Conservation (phyloP, 1,284 basidiomycete species). For the Leucoagaricus sp. region DNA sequence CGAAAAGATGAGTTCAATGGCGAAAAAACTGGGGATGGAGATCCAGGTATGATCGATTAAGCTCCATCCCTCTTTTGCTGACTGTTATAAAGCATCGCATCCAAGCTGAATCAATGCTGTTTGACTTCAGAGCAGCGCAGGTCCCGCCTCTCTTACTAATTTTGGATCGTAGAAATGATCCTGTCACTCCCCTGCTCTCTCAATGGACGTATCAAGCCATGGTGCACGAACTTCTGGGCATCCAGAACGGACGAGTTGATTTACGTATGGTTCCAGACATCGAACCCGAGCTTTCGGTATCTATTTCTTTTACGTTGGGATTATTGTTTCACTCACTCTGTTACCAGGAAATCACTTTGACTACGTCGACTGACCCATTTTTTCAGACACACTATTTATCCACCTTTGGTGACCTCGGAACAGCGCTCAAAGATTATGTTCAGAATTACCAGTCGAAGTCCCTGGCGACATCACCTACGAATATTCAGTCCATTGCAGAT, state of each 20-base stretch:
- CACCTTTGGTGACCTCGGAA: constrained; percentile 97
- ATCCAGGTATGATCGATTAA: constrained; percentile 61
- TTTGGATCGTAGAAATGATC: constrained; percentile 93
- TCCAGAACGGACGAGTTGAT: constrained; percentile 93
- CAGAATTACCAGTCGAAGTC: constrained; percentile 91
- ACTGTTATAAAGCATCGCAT: constrained; percentile 60
- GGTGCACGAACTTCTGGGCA: constrained; percentile 96
- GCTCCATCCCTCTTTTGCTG: background rate
- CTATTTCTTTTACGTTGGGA: constrained; percentile 25
- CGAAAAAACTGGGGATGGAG: constrained; percentile 87
- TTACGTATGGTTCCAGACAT: constrained; percentile 87
- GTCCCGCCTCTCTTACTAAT: constrained; percentile 76
- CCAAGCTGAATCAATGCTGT: constrained; percentile 70
- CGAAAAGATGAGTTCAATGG: constrained; percentile 91
- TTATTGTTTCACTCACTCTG: background rate
- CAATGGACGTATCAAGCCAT: constrained; percentile 99
- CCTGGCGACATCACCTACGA: constrained; percentile 71
- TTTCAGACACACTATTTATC: constrained; percentile 91
- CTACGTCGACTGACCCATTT: constrained; percentile 91
- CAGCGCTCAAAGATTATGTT: constrained; percentile 91
- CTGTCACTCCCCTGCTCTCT: constrained; percentile 94
- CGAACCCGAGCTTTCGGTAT: constrained; percentile 80
- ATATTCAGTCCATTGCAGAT: constrained; percentile 95
- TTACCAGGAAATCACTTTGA: constrained; percentile 89
- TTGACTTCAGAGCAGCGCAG: constrained; percentile 79